These are phyloP conservation scores for Metschnikowia kunwiensis DNA, from an alignment of 805 yeast genomes.

Conservation along the genomic window DNA sequence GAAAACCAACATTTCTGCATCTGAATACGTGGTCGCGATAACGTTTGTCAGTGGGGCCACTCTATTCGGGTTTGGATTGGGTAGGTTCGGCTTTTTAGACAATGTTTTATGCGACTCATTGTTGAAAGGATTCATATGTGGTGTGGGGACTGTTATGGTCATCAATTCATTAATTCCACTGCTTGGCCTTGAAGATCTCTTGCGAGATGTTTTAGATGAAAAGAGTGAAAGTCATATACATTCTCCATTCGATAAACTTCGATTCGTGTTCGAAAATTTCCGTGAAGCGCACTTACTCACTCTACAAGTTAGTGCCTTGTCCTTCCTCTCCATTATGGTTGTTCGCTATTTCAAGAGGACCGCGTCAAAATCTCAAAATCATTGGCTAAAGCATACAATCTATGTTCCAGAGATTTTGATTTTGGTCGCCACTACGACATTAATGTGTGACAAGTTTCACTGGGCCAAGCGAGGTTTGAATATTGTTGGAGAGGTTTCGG, in stretches of 20 bases:
- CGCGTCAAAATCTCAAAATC: constrained; percentile 11
- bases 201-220: constrained; percentile 37
- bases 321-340: constrained; percentile 50
- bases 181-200: constrained; percentile 56
- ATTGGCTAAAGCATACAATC: constrained; percentile 36
- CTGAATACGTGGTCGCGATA: constrained; percentile 31
- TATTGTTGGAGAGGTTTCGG: constrained; percentile 65
- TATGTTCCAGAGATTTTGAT: constrained; percentile 83
- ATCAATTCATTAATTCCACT: constrained; percentile 68
- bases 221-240: constrained; percentile 39
- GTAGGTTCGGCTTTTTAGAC: constrained; percentile 34
- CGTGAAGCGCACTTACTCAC: constrained; percentile 56
- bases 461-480: constrained; percentile 57
- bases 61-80: constrained; percentile 21
- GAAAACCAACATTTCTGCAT: constrained; percentile 31
- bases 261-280: constrained; percentile 52
- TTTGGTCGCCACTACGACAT: constrained; percentile 62
- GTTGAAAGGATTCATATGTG: constrained; percentile 43
- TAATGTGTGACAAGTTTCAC: constrained; percentile 45
- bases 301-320: constrained; percentile 51
- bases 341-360: constrained; percentile 38
- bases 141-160: constrained; percentile 44
- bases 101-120: constrained; percentile 40
- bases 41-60: constrained; percentile 74
- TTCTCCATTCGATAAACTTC: constrained; percentile 67